Evolutionary conservation across 2,329 filamentous ascomycete genomes (phyloP).

Genomic region (Aspergillus puulaauensis): DNA sequence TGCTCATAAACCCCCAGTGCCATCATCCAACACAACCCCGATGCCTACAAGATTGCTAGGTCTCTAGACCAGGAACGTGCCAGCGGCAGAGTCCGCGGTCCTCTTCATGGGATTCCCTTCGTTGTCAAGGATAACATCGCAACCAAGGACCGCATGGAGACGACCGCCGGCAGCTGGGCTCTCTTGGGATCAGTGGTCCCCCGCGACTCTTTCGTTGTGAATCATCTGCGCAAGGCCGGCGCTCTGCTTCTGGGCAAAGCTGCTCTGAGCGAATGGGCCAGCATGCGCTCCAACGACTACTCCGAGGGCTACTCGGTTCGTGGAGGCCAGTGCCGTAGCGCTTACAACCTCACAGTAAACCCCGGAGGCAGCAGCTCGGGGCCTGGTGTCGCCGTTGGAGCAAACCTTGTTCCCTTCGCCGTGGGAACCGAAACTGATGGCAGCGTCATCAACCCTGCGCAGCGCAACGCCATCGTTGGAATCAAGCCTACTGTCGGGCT

Average conservation of each 20-base stretch:
- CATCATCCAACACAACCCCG: too few relatives aligned
- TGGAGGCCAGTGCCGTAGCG: neutral
- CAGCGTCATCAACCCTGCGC: neutral
- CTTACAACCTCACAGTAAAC: neutral
- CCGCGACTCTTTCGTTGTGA: neutral
- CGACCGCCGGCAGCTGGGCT: constrained; percentile 2
- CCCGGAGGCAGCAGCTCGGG: constrained; percentile 5
- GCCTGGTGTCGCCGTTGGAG: constrained; percentile 1
- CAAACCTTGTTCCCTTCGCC: constrained; percentile 1
- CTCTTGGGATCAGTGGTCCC: neutral
- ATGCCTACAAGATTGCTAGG: too few relatives aligned
- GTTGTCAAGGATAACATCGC: constrained; percentile 7
- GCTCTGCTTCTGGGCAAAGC: constrained; percentile 6
- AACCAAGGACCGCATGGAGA: neutral
- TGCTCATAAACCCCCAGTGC: too few relatives aligned
- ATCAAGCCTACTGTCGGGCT: constrained; percentile 4
- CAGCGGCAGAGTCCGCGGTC: neutral
- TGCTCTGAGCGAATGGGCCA: constrained; percentile 6
- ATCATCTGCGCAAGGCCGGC: neutral
- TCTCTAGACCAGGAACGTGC: too few relatives aligned
- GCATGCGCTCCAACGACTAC: neutral
- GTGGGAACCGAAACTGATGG: constrained; percentile 7
- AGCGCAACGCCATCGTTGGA: constrained; percentile 2
- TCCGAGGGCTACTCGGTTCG: constrained; percentile 1
- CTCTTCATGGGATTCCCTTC: constrained; percentile 6